Evolutionary conservation across 1,284 basidiomycete genomes (phyloP).

Genomic region (Pulveroboletus sp.): DNA sequence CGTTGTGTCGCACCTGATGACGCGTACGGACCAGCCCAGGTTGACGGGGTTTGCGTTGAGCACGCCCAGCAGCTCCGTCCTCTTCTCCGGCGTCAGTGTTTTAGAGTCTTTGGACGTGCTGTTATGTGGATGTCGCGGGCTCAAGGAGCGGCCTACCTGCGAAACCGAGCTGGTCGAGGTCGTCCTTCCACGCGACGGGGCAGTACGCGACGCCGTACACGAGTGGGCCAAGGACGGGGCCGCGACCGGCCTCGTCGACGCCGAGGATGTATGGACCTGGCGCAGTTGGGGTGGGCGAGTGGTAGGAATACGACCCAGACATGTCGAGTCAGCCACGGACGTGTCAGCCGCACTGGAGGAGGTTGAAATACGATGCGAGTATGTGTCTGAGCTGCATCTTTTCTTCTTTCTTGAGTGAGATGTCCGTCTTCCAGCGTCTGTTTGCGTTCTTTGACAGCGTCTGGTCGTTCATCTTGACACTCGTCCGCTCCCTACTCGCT

Average conservation of each 20-base stretch:
- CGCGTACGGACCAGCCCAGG: slow-evolving; percentile 82
- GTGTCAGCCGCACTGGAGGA: slow-evolving; percentile 26
- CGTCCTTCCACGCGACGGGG: slow-evolving; percentile 73
- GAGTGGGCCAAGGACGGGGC: slow-evolving; percentile 91
- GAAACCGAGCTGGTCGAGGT: slow-evolving; percentile 83
- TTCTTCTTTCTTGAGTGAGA: background rate
- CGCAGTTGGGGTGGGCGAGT: slow-evolving; percentile 69
- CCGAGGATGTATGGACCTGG: slow-evolving; percentile 84
- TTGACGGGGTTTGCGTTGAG: slow-evolving; percentile 67
- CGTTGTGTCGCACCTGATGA: slow-evolving; percentile 57
- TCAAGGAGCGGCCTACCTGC: slow-evolving; percentile 55
- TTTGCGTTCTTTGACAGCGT: slow-evolving; percentile 21
- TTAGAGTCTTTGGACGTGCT: slow-evolving; percentile 77
- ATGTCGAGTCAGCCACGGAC: slow-evolving; percentile 26
- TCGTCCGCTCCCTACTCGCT: slow-evolving; percentile 32
- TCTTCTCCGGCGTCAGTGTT: slow-evolving; percentile 75
- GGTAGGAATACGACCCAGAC: slow-evolving; percentile 77
- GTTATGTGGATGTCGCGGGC: background rate
- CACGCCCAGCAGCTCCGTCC: slow-evolving; percentile 61
- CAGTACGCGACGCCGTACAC: slow-evolving; percentile 97
- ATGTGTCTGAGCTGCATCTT: too few species aligned
- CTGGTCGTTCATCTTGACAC: slow-evolving; percentile 33
- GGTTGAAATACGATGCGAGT: slow-evolving; percentile 33
- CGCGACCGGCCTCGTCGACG: slow-evolving; percentile 95
- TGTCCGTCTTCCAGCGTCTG: slow-evolving; percentile 14